Base-by-base conservation (phyloP, 176 grass and related monocot species). In the Urochloa ruziziensis region DNA sequence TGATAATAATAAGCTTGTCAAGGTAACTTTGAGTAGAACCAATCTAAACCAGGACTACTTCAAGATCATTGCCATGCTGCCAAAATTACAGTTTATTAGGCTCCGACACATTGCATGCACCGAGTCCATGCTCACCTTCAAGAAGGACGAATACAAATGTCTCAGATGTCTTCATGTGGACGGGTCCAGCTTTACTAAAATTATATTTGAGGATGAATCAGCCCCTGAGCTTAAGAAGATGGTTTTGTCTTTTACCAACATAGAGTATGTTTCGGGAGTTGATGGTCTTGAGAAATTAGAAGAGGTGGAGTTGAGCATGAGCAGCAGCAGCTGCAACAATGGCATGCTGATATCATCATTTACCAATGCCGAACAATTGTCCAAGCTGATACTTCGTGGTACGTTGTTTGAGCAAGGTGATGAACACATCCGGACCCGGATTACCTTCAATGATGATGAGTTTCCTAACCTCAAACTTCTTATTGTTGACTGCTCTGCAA, bases 151-250 rank as follows among this genome's bases (percentile, higher is more conserved):
- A 11, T 79, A 65, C 42, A 27, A 0, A 34, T 24, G 2, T 23
- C 61, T 84, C 15, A 70, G 61, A 16, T 70, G 17, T 53, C 18
- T 84, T 67, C 1, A 57, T 68, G 19, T 84, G 16, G 53, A 85
- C 65, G 66, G 54, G 0, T 49, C 15, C 10, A 2, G 4, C 74
- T 28, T 79, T 29, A 52, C 9, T 6, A 1, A 23, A 3, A 42
- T 86, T 3, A 11, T 0, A 4, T 79, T 85, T 49, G 40, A 49
- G 15, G 1, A 28, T 0, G 32, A 0, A 7, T 16, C 54, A 79
- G 42, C 66, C 18, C 0, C 5, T 40, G 12, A 30, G 32, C 42
- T 71, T 0, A 17, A 86, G 66, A 71, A 86, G 0, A 51, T 71
- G 0, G 10, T n/a, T 49, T 23, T 85, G 39, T 79, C 83, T 59